Conservation (phyloP, 139 green algal genomes). For the Raphidocelis subcapitata region DNA sequence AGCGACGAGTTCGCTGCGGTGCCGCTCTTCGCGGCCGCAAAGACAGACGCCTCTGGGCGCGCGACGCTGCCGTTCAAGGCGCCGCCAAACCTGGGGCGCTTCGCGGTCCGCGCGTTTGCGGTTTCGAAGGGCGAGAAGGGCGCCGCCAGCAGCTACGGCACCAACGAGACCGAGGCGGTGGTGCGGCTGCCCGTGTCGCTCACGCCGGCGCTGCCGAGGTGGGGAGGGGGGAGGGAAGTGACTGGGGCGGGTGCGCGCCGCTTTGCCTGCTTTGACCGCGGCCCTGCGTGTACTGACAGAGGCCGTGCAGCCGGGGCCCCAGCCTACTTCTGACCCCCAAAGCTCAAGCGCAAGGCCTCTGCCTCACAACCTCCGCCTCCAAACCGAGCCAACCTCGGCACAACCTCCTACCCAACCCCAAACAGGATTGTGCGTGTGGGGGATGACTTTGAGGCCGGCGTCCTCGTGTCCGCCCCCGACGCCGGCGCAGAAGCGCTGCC, state of each 20-base stretch:
- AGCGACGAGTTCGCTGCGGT: conserved; percentile 4
- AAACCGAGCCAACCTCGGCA: no score
- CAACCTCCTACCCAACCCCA: neutral
- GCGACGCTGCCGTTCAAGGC: conserved; percentile 18
- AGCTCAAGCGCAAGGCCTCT: no score
- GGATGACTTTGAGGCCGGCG: conserved; percentile 55
- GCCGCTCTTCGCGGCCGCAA: conserved; percentile 5
- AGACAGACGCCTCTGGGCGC: conserved; percentile 3
- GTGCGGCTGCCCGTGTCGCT: conserved; percentile 58
- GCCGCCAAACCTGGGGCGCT: conserved; percentile 47
- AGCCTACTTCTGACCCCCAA: no score
- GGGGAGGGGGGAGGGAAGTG: no score
- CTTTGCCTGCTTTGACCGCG: no score
- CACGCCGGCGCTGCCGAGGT: conserved; percentile 50
- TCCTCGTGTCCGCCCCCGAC: conserved; percentile 38
- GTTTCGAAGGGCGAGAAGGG: conserved; percentile 6
- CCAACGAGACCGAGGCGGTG: conserved; percentile 37
- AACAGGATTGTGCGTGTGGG: conserved; percentile 44
- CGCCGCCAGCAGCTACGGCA: conserved; percentile 36
- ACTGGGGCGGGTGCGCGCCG: no score
- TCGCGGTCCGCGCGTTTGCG: conserved; percentile 30
- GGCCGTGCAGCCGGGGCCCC: no score
- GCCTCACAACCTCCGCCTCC: no score
- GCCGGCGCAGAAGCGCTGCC: no score
- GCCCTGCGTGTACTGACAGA: no score